phyloP scores from a whole-genome alignment of 2,329 filamentous ascomycete species.

The Verticillium albo-atrum region DNA sequence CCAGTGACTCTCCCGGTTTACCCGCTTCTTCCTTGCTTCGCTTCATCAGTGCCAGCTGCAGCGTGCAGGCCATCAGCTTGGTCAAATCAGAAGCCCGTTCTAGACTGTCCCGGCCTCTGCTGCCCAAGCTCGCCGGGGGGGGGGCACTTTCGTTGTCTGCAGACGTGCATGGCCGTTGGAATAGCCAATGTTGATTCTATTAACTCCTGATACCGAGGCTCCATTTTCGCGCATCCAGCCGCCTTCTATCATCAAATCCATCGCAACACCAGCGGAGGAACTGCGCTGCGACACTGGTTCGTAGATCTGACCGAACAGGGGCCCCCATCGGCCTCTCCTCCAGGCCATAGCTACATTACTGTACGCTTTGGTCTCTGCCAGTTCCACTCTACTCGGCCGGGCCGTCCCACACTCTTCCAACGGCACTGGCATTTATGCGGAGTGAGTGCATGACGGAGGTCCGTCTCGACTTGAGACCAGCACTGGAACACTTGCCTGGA shows the following conservation, averaged over 20 bases:
- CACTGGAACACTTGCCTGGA: background rate
- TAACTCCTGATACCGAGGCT: background rate
- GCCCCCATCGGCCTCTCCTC: background rate
- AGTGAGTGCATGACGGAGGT: background rate
- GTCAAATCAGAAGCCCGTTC: background rate
- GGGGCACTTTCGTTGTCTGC: background rate
- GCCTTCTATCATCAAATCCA: background rate
- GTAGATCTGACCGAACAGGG: no score
- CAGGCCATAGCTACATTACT: background rate
- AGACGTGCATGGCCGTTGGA: background rate
- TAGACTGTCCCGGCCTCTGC: background rate
- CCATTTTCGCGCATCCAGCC: background rate
- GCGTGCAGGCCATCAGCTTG: background rate
- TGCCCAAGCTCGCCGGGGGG: background rate
- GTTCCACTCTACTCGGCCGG: background rate
- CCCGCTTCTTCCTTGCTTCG: background rate
- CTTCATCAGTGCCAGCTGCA: background rate
- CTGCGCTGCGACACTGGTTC: no score
- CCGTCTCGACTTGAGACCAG: background rate
- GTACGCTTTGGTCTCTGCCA: background rate
- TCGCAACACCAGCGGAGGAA: no score
- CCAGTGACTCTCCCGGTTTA: background rate
- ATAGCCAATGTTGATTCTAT: background rate
- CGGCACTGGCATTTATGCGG: background rate
- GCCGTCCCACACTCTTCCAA: background rate